These are phyloP conservation scores for Cordyceps fumosorosea DNA, from an alignment of 2,329 filamentous ascomycete genomes.

Conservation along the genomic window DNA sequence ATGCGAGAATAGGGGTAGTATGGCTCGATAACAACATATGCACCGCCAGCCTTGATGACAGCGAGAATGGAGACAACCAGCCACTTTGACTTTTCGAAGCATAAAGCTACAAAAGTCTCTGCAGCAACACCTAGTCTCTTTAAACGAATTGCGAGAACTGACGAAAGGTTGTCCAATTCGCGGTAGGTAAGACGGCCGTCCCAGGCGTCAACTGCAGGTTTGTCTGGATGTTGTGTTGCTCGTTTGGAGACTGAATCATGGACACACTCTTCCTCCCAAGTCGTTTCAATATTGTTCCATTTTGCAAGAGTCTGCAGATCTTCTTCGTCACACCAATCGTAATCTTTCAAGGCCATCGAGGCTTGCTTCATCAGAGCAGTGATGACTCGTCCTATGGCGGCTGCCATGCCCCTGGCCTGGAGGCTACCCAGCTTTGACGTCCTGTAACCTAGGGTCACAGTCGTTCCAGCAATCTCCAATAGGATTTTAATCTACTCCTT, in stretches of 20 bases:
- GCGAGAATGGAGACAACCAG: constrained; percentile 19
- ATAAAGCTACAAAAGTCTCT: constrained; percentile 19
- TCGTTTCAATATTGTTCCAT: neutral
- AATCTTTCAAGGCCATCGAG: neutral
- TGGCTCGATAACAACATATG: constrained; percentile 9
- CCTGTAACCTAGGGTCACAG: neutral
- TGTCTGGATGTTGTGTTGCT: neutral
- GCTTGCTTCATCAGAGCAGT: neutral
- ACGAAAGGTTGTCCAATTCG: constrained; percentile 24
- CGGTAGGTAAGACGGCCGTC: constrained; percentile 36
- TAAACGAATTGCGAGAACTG: constrained; percentile 15
- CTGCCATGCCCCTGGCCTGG: neutral
- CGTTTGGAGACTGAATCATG: neutral
- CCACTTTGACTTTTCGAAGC: constrained; percentile 23
- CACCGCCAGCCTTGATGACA: constrained; percentile 21
- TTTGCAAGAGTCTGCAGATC: neutral
- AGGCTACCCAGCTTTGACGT: neutral
- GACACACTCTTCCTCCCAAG: neutral
- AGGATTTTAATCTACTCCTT: neutral
- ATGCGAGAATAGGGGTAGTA: neutral
- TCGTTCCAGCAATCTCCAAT: neutral
- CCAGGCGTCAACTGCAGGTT: constrained; percentile 34
- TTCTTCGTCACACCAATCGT: neutral
- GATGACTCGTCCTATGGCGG: neutral
- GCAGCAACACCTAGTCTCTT: constrained; percentile 20